Base-by-base conservation (phyloP, 179 eudicot genomes). In the Silene vulgaris region DNA sequence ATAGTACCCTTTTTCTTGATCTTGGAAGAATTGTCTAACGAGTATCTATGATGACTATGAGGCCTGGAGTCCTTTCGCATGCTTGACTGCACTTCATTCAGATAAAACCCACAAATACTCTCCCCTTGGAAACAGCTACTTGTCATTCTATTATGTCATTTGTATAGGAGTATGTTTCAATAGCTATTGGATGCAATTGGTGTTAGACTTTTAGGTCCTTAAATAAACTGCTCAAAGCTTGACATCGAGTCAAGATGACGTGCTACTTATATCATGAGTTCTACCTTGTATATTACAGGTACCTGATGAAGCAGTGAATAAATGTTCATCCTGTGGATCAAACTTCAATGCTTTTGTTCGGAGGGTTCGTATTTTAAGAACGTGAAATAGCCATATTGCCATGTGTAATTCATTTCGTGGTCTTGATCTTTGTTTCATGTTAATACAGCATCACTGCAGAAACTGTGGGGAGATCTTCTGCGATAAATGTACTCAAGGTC, bases 381-480 rank as follows among this genome's bases (percentile, higher is more conserved):
- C 65, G 35, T 54, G 16, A 35, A 28, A 13, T 65, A 14, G 52
- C 23, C 20, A 57, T 59, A 40, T 26, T 45, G 29, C 59, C 4
- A 75, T 72, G 52, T 17, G 21, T 30, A 78, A 6, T 73, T 26
- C 21, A 19, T 19, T 63, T 60, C 14, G 69, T 76, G 71, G 43
- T 30, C 23, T 26, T 69, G 48, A 61, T 69, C 59, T 54, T 32
- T 63, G 28, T 74, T 67, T 56, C 50, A 73, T 78, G 77, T 65
- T 63, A 3, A 77, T 71, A 72, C 89, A 95, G 99, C 99, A 95
- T 81, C 99, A 95, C 85, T 95, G 99, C 81, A 87, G 97, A 75
- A 95, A 90, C 79, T 95, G 99, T 83, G 99, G 97, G 69, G 99
- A 93, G 74, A 90, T 95, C 20, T 93, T 88, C 79, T 95, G 99